Base-by-base conservation (phyloP, 23 red algal species). In the Gracilaria gracilis region DNA sequence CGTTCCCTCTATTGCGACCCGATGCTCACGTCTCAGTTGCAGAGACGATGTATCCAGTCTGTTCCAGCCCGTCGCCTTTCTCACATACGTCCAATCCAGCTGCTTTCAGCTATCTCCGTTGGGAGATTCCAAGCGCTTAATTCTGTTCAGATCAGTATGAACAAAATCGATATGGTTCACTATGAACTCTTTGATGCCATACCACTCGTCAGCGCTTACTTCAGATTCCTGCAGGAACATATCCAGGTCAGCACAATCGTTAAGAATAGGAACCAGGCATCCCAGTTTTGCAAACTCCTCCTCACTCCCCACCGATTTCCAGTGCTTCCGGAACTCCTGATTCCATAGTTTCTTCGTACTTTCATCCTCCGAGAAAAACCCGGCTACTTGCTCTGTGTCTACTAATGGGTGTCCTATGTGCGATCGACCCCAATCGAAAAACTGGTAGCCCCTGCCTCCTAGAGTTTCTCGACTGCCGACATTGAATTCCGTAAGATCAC, bases 321-420 rank as follows among this genome's bases (percentile, higher is more conserved):
- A 62, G 5, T 58, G 55, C 55, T n/a, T 58, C 17, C 55, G 13
- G 59, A 29, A 62, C 59, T 62, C 59, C 27, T 0, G 59, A 62
- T 27, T 29, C 59, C 59, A 62, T 29, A 8, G 59, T 29, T 62
- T 9, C 5, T 0, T 29, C 24, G 23, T 2, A 62, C 6, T 62
- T 62, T 62, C 23, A n/a, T n/a, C 23, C 19, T 62, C 59, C 59
- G 13, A 29, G 2, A 31, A 62, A 29, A 58, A 15, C 4, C 21
- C 9, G 3, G 17, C 4, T 23, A 25, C 5, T 31, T 11, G 4
- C 5, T 29, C 24, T 19, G 19, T 31, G 4, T 29, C 59, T 62
- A 31, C 9, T 16, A 62, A 62, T 62, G 59, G 59, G 19, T 62
- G 59, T 62, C 59, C 59, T 62, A 62, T 62, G 59, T 62, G 59